Evolutionary conservation across 129 eudicot species (phyloP), one percentile per base, ranked within the genome.

Genomic region (Lactuca saligna): DNA sequence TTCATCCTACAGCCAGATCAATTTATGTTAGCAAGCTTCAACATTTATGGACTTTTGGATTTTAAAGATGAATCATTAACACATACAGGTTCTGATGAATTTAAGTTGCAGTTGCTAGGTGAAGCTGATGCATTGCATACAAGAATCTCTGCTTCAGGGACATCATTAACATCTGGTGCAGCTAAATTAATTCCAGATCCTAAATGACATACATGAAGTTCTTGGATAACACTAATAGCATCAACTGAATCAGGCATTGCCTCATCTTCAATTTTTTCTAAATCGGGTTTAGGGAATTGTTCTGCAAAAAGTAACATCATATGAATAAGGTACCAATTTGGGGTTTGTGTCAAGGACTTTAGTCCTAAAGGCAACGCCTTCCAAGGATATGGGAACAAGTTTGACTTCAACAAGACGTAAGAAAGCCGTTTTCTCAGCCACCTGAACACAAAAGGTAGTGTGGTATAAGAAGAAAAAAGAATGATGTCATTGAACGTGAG

Each of bases 1-100:
- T 65, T 81, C 87, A 55, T 70, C 84, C 95, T 88, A 85, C 78
- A 80, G 59, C 41, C 34, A 63, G 38, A 54, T 39, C 49, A 13
- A 9, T 62, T 20, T 35, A 14, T 25, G 57, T 66, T 58, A 71
- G 67, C 63, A 66, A 51, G 16, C 37, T 56, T 66, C 14, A 41
- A 70, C 59, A 59, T 54, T 55, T 65, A 39, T 17, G 32, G 63
- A 66, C 49, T 63, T 54, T 34, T 54, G 37, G 15, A 54, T 38
- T 54, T 69, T 54, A 39, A 77, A 54, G 8, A 62, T n/a, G 55
- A 12, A 8, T 44, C 11, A 35, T 10, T 32, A 55, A 31, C 82
- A 62, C 32, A 9, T 62, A 69, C 72, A 65, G 62, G 71, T 81
- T 83, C 87, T 49, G 63, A 65, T 70, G 74, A 71, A 59, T 79